These are phyloP conservation scores for Monilinia laxa DNA, from an alignment of 2,329 filamentous ascomycete species.

Conservation along the genomic window DNA sequence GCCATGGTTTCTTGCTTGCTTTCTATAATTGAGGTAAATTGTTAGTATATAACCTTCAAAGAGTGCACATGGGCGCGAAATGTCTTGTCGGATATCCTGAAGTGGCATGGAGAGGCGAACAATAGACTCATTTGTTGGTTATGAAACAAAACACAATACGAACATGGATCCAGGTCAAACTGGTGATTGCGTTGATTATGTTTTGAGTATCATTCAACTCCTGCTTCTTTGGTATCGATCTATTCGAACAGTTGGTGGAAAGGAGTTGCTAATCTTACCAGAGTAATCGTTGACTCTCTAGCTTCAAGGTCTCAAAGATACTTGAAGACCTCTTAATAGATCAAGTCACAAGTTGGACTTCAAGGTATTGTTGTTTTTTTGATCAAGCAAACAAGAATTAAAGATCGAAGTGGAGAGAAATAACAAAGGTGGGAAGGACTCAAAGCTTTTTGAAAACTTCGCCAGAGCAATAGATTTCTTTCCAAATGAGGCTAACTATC, in stretches of 20 bases:
- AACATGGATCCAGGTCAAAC: not conserved
- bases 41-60: constrained; percentile 10
- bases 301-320: not conserved
- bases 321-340: not conserved
- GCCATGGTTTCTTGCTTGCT: not conserved
- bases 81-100: not conserved
- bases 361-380: not conserved
- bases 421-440: not conserved
- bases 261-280: not conserved
- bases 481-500: not conserved
- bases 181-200: no score
- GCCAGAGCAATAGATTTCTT: not conserved
- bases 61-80: not conserved
- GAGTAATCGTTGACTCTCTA: not conserved
- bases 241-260: not conserved
- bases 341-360: not conserved
- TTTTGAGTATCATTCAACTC: not conserved
- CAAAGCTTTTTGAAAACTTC: not conserved
- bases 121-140: not conserved
- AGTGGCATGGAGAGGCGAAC: not conserved
- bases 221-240: not conserved
- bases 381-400: not conserved
- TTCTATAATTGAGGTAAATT: not conserved
- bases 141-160: not conserved
- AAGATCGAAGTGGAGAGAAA: not conserved